Evolutionary conservation across 129 eudicot species (phyloP).

Genomic region (Centrapalus pauciflorus): DNA sequence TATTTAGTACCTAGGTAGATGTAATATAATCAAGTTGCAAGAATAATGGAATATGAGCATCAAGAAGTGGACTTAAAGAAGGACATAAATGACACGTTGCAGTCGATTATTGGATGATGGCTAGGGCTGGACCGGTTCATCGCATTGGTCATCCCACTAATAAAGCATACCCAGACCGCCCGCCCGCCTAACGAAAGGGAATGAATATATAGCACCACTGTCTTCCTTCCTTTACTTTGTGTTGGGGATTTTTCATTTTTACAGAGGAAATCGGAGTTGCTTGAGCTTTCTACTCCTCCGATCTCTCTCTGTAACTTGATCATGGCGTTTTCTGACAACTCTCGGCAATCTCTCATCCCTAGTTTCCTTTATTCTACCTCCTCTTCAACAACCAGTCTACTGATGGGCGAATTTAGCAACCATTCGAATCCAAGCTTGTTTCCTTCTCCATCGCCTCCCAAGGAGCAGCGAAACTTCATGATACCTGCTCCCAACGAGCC

Average conservation of each 20-base stretch:
- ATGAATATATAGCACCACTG: neutral
- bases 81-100: neutral
- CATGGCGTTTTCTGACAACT: conserved; percentile 37
- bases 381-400: conserved; percentile 31
- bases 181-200: neutral
- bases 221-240: neutral
- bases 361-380: conserved; percentile 43
- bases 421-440: conserved; percentile 12
- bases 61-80: neutral
- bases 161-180: neutral
- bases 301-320: conserved; percentile 9
- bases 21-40: neutral
- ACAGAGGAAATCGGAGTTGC: conserved; percentile 15
- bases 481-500: conserved; percentile 67
- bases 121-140: conserved; percentile 6
- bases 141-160: conserved; percentile 19
- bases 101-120: neutral
- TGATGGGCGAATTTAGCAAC: conserved; percentile 4
- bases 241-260: neutral
- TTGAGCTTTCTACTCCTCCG: conserved; percentile 14
- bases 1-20: no score
- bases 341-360: conserved; percentile 57
- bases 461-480: conserved; percentile 23
- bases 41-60: neutral
- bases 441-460: conserved; percentile 23